Percentiles rank a stretch among this genome's conserved stretches.
These are phyloP conservation scores for Lecanoromycetidae sp. DNA, from an alignment of 2,329 filamentous ascomycete species.

Conservation along the genomic window DNA sequence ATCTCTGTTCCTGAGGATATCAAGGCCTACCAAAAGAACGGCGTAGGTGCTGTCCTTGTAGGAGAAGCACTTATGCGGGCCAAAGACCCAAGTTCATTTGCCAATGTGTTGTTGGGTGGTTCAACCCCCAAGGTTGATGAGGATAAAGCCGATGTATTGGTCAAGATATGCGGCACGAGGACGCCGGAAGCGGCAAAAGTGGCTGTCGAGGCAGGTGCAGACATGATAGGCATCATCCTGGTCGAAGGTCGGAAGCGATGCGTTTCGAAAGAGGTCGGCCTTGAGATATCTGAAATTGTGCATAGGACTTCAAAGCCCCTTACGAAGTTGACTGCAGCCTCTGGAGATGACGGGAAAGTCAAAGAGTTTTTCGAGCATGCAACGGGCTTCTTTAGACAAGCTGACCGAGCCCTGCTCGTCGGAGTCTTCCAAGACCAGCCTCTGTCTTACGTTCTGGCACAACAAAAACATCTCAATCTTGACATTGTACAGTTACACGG, in stretches of 20 bases:
- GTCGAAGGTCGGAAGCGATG: conserved; percentile 70
- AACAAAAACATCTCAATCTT: conserved; percentile 63
- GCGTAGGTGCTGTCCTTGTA: conserved; percentile 84
- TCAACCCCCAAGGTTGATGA: conserved; percentile 21
- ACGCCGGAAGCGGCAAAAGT: conserved; percentile 66
- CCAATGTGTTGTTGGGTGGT: conserved; percentile 62
- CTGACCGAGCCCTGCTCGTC: conserved; percentile 61
- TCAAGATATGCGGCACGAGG: conserved; percentile 93
- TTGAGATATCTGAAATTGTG: conserved; percentile 67
- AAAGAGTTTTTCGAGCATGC: conserved; percentile 60
- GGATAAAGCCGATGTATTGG: conserved; percentile 42
- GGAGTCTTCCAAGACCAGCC: conserved; percentile 92
- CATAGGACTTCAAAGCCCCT: conserved; percentile 37
- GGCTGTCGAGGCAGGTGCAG: conserved; percentile 76
- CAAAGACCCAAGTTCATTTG: conserved; percentile 68
- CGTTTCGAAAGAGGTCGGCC: conserved; percentile 64
- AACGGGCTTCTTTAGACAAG: conserved; percentile 36
- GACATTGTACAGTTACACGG: conserved; percentile 92
- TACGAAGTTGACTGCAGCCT: background rate
- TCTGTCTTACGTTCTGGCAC: conserved; percentile 64
- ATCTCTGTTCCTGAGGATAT: conserved; percentile 87
- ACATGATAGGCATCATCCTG: conserved; percentile 85
- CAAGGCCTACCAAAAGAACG: conserved; percentile 71
- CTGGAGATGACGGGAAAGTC: conserved; percentile 17
- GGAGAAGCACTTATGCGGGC: conserved; percentile 95